These are phyloP conservation scores for Nyctanthes arbortristis DNA, from an alignment of 257 asterid species.

Conservation along the genomic window DNA sequence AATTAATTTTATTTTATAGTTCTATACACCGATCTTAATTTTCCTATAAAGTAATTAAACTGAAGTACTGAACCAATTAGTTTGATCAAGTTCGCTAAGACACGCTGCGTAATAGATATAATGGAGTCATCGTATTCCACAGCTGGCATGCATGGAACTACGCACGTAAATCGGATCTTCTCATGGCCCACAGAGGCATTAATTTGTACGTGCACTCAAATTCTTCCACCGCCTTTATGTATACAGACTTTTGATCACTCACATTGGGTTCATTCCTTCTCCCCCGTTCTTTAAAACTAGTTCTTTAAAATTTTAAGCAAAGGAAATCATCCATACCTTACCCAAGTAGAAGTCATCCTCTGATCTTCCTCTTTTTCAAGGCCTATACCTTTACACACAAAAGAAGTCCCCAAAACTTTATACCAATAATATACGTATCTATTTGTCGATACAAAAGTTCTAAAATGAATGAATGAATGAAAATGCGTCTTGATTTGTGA, in stretches of 20 bases:
- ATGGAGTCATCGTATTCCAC: too few species aligned
- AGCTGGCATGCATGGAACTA: too few species aligned
- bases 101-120: too few species aligned
- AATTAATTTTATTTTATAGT: too few species aligned
- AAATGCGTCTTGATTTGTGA: neutral
- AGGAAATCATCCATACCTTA: too few species aligned
- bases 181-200: conserved; percentile 12
- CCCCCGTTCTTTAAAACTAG: neutral
- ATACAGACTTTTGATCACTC: neutral
- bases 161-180: neutral
- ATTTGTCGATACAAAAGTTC: neutral
- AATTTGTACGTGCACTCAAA: neutral
- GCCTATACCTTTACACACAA: neutral
- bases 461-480: neutral
- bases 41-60: too few species aligned
- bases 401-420: neutral
- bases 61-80: too few species aligned
- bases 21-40: too few species aligned
- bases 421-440: too few species aligned
- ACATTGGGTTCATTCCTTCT: too few species aligned
- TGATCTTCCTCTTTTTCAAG: neutral
- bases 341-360: neutral
- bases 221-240: neutral
- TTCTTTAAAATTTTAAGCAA: neutral
- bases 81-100: too few species aligned